A percentile compares a stretch with the other conserved stretches of the same genome.
Evolutionary conservation across 2,329 filamentous ascomycete genomes (phyloP).

Genomic region (Alternaria longipes): DNA sequence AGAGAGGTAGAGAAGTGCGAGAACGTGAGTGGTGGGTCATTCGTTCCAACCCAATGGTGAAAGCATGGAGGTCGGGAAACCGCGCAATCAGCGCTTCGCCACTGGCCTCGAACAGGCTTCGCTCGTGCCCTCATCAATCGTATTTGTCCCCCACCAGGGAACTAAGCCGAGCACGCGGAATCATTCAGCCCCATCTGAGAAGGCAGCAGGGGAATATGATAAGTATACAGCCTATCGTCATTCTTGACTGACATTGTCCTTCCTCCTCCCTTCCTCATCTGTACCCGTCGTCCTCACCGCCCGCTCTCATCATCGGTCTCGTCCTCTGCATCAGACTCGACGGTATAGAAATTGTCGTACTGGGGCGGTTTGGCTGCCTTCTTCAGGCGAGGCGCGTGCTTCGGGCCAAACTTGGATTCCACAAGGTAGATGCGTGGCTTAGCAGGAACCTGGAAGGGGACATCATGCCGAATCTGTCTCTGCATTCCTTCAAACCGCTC

Average conservation of each 20-base stretch:
- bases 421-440: neutral
- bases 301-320: neutral
- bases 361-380: too few species aligned
- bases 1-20: neutral
- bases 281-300: neutral
- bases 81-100: neutral
- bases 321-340: neutral
- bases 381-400: too few species aligned
- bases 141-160: neutral
- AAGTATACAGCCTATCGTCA: neutral
- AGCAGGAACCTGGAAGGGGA: slow-evolving; percentile 7
- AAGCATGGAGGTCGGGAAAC: neutral
- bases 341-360: too few species aligned
- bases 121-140: neutral
- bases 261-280: neutral
- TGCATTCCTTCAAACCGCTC: slow-evolving; percentile 3
- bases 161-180: neutral
- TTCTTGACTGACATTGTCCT: neutral
- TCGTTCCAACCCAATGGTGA: neutral
- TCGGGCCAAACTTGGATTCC: too few species aligned
- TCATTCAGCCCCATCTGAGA: neutral
- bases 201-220: neutral
- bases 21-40: neutral
- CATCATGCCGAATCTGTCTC: slow-evolving; percentile 2
- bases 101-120: neutral